phyloP scores from a whole-genome alignment of 2,329 filamentous ascomycete species.

The Raffaelea ambrosiae region DNA sequence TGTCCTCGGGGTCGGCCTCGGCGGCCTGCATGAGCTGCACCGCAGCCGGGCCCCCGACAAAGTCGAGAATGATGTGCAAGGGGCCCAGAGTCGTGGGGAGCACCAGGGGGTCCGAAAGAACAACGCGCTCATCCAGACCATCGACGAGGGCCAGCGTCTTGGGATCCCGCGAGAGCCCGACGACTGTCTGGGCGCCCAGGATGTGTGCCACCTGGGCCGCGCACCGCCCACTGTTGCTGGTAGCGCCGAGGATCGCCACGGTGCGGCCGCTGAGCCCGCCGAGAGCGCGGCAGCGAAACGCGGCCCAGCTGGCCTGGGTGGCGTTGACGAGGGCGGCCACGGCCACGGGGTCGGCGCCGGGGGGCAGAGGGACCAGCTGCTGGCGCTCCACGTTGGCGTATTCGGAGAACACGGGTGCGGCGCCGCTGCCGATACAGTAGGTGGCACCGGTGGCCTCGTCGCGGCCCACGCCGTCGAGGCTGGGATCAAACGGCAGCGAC shows the following conservation, averaged over 20 bases:
- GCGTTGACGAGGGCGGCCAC: constrained; percentile 47
- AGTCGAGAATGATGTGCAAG: constrained; percentile 47
- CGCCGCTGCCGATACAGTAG: constrained; percentile 44
- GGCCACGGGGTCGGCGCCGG: constrained; percentile 33
- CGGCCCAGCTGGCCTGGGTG: constrained; percentile 49
- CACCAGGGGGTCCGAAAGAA: constrained; percentile 40
- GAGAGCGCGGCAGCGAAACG: constrained; percentile 33
- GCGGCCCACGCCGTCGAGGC: constrained; percentile 42
- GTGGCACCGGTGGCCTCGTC: constrained; percentile 32
- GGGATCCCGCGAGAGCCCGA: constrained; percentile 41
- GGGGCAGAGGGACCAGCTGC: constrained; percentile 29
- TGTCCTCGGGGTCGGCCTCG: constrained; percentile 12
- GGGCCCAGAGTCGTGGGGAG: constrained; percentile 23
- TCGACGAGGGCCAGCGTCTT: constrained; percentile 29
- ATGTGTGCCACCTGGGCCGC: constrained; percentile 37
- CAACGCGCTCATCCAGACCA: constrained; percentile 34
- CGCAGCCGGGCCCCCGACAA: constrained; percentile 41
- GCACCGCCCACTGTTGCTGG: constrained; percentile 63
- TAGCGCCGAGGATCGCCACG: constrained; percentile 74
- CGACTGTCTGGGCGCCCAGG: constrained; percentile 39
- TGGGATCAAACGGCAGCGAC: constrained; percentile 40
- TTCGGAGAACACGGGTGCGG: constrained; percentile 26
- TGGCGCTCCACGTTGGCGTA: constrained; percentile 35
- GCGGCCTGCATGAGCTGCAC: constrained; percentile 29
- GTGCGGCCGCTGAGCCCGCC: constrained; percentile 32